These are phyloP conservation scores for Chlamydomonas sp. DNA, from an alignment of 139 green algal species.

Conservation along the genomic window DNA sequence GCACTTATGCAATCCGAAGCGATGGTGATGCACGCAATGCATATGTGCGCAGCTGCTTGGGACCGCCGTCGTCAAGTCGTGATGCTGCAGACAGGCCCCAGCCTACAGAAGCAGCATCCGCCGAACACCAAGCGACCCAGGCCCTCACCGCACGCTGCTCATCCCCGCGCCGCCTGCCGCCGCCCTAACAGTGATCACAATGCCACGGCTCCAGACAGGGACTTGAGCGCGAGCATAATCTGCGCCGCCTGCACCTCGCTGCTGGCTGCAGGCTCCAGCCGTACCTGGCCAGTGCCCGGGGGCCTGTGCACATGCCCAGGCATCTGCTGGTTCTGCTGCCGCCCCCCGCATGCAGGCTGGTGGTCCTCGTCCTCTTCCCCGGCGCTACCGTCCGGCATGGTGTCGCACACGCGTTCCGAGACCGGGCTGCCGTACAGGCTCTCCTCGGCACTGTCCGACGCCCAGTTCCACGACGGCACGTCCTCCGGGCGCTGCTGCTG, in stretches of 20 bases:
- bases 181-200: no score
- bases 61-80: no score
- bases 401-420: constrained; percentile 13
- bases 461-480: constrained; percentile 12
- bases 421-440: constrained; percentile 27
- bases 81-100: no score
- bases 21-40: no score
- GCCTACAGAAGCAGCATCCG: no score
- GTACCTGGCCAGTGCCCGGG: no score
- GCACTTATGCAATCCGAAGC: no score
- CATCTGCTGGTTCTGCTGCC: not conserved
- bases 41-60: no score
- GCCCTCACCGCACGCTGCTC: no score
- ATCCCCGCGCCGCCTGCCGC: no score
- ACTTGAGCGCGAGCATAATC: constrained; percentile 37
- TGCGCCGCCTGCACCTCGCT: constrained; percentile 43
- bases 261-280: not conserved
- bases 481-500: not conserved
- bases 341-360: not conserved
- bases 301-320: no score
- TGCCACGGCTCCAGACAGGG: constrained; percentile 14
- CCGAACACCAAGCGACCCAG: no score
- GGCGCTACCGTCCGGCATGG: not conserved
- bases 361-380: not conserved
- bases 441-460: constrained; percentile 16